Base-by-base conservation (phyloP, 2,329 filamentous ascomycete genomes). In the Passalora sequoiae region DNA sequence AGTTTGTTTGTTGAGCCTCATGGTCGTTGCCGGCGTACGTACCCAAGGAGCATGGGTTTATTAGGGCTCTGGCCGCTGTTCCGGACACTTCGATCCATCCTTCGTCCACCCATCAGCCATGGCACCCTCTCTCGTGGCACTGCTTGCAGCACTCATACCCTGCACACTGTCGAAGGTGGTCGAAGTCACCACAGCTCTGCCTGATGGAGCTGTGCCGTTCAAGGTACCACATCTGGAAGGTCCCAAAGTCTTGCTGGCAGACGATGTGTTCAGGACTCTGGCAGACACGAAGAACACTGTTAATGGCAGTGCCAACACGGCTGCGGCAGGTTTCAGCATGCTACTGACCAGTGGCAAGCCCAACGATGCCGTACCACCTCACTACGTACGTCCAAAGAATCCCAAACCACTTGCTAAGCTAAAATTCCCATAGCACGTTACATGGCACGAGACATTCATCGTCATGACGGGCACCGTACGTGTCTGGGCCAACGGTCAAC, bases 371-470 rank as follows among this genome's bases (percentile, higher is more conserved):
- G 30, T 42, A 19, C 30, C 40, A 7, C 40, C 40, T 10, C 40
- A 42, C 22, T 42, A 42, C 30, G 40, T 42, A 36, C 19, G 40
- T 16, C 9, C 25, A n/a, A 6, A 6, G 4, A 13, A 8, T 16
- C 17, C 10, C n/a, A n/a, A n/a, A n/a, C n/a, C n/a, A n/a, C n/a
- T n/a, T n/a, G n/a, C n/a, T n/a, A n/a, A n/a, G n/a, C n/a, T n/a
- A n/a, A n/a, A n/a, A n/a, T n/a, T n/a, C n/a, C n/a, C 13, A 16
- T 21, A 42, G 40, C 46, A 49, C 38, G 43, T 44, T 16, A 33
- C 36, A 22, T 46, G 46, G 46, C 46, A 49, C 38, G 46, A 49
- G 16, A 49, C 46, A 1, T 49, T 49, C 35, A 27, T 49, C 9
- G 43, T 43, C 5, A 49, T 43, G 28, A 39, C 38, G 4, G 46